phyloP scores from a whole-genome alignment of 2,329 filamentous ascomycete genomes.

The Neocucurbitaria cava region DNA sequence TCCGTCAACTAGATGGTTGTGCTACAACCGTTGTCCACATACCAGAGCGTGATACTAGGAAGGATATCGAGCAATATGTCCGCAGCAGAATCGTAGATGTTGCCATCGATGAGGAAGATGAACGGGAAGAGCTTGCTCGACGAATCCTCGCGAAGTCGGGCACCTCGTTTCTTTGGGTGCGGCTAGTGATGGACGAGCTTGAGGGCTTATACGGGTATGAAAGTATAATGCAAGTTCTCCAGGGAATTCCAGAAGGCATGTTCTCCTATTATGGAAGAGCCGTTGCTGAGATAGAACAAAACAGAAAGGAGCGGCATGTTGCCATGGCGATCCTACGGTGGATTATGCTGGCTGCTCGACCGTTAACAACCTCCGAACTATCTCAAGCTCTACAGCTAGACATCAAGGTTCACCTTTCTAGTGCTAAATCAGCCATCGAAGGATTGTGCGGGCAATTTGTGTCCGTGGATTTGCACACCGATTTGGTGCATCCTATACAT shows the following conservation, averaged over 20 bases:
- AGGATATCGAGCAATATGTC: not conserved
- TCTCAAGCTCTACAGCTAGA: not conserved
- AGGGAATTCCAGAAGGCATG: slow-evolving; percentile 2
- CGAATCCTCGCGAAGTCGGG: not conserved
- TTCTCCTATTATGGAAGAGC: not conserved
- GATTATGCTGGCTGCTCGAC: slow-evolving; percentile 1
- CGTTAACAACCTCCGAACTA: not conserved
- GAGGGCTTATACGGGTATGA: slow-evolving; percentile 1
- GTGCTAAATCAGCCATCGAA: slow-evolving; percentile 1
- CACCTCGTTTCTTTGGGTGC: slow-evolving; percentile 3
- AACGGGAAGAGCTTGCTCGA: not conserved
- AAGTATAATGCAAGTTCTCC: not conserved
- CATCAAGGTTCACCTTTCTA: slow-evolving; percentile 1
- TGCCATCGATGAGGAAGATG: not conserved
- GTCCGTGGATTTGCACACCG: not conserved
- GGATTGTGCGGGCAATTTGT: slow-evolving; percentile 2
- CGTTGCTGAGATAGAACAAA: not conserved
- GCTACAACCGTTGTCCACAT: not conserved
- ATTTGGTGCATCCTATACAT: not conserved
- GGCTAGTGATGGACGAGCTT: slow-evolving; percentile 2
- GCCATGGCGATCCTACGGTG: not conserved
- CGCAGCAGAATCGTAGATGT: not conserved
- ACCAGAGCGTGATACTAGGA: not conserved
- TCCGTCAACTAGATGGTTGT: not conserved
- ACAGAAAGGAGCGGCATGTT: not conserved